A percentile compares a stretch with the other conserved stretches of the same genome.
Conservation (phyloP, 192 early-diverging fungal species). For the Coemansia furcata region DNA sequence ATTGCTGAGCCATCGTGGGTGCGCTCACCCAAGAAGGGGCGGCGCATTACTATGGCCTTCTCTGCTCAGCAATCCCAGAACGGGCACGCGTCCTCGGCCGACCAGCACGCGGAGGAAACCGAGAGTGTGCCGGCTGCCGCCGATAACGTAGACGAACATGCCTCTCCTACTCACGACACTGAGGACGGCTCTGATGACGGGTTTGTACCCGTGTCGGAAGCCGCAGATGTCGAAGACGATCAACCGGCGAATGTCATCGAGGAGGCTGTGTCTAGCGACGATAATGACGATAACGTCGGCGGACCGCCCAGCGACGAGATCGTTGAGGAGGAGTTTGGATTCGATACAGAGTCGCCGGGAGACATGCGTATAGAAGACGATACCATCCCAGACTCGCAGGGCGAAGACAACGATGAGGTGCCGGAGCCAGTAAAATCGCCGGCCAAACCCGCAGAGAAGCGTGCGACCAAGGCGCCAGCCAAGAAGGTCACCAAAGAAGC, state of each 20-base stretch:
- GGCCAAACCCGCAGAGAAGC: neutral
- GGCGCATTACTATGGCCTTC: constrained; percentile 36
- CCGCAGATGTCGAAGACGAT: neutral
- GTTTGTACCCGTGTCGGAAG: neutral
- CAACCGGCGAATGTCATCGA: neutral
- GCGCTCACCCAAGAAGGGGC: constrained; percentile 25
- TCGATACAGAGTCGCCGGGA: neutral
- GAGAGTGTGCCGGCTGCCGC: neutral
- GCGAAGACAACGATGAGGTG: constrained; percentile 1
- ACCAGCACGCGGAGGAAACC: neutral
- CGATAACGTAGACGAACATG: neutral
- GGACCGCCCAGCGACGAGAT: neutral
- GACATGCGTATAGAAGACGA: constrained; percentile 9
- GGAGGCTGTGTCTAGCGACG: neutral
- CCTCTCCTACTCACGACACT: neutral
- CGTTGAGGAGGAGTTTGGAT: neutral
- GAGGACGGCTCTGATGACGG: constrained; percentile 7
- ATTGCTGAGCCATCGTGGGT: constrained; percentile 19
- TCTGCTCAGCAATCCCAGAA: neutral
- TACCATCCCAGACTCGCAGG: constrained; percentile 7
- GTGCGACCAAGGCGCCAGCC: neutral
- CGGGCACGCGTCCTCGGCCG: neutral
- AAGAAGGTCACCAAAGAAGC: neutral
- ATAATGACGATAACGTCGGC: neutral
- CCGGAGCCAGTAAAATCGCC: neutral